Base-by-base conservation (phyloP, 805 yeast species). In the Cyberlindnera sargentensis region DNA sequence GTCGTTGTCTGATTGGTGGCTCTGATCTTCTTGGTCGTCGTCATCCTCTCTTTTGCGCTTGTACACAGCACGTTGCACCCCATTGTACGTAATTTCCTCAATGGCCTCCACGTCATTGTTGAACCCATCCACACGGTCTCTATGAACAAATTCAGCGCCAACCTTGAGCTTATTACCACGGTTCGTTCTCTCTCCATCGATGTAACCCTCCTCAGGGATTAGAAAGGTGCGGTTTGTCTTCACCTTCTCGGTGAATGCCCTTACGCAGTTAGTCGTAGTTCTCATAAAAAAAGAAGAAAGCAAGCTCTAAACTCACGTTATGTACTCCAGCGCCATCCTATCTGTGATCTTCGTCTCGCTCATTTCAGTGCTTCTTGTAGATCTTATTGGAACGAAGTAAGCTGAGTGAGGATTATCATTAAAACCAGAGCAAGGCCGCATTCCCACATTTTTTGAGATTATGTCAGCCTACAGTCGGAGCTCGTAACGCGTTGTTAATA, bases 141-240 rank as follows among this genome's bases (percentile, higher is more conserved):
- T 66, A 39, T 76, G 71, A 0, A 78, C 73, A 11, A 57, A 52
- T 8, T 70, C 66, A 7, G 81, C 68, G 1, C 73, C 73, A 37
- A 71, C 70, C 40, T 76, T 70, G 31, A 80, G 64, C 55, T 80
- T 80, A 47, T 73, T 73, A 8, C 84, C 84, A 42, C 84, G 64
- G 52, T 80, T 80, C 0, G 76, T 64, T 2, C 64, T 57, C 20
- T 67, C 63, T 4, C 70, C 69, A 34, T 55, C 52, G 5, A 52
- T 48, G 7, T 33, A 42, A 5, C 52, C 61, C 3, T 48, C 49
- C 4, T 46, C 49, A 4, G 25, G 34, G 6, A 31, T 38, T 7
- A 31, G 31, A 1, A 26, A 28, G 7, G 31, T 30, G 11, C 38
- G 33, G 4, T 40, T 39, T 8, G 31, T 37, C 39, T 47, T 55